Conservation (phyloP, 345 rosid species). For the Hevea brasiliensis region DNA sequence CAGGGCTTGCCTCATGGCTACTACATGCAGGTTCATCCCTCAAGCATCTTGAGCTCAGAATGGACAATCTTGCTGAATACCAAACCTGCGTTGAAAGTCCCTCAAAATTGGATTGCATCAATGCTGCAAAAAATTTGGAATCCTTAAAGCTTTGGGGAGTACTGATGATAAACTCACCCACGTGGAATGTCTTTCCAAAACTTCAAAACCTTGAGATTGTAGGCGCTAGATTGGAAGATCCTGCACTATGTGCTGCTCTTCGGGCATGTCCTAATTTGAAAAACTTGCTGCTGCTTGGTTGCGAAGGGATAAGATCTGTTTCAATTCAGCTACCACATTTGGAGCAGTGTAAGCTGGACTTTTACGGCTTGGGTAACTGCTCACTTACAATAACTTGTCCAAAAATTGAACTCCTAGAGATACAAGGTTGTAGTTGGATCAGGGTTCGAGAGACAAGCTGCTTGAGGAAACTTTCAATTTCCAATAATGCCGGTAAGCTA, state of each 20-base stretch:
- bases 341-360: slow-evolving; percentile 84
- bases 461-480: slow-evolving; percentile 68
- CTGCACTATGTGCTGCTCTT: slow-evolving; percentile 57
- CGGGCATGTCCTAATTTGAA: slow-evolving; percentile 70
- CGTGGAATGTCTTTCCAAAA: slow-evolving; percentile 67
- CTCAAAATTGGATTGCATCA: slow-evolving; percentile 73
- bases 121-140: slow-evolving; percentile 64
- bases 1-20: slow-evolving; percentile 85
- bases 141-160: slow-evolving; percentile 93
- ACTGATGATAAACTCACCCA: slow-evolving; percentile 61
- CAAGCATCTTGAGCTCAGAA: slow-evolving; percentile 71
- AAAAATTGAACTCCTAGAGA: slow-evolving; percentile 57
- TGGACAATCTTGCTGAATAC: slow-evolving; percentile 71
- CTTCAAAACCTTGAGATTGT: slow-evolving; percentile 78
- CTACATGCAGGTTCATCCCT: slow-evolving; percentile 48
- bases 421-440: slow-evolving; percentile 94
- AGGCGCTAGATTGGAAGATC: slow-evolving; percentile 73
- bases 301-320: slow-evolving; percentile 73
- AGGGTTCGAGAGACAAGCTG: slow-evolving; percentile 62
- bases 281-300: slow-evolving; percentile 67
- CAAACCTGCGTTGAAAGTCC: slow-evolving; percentile 46
- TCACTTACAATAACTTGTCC: slow-evolving; percentile 65
- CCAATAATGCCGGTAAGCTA: slow-evolving; percentile 69
- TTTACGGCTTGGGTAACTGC: slow-evolving; percentile 69
- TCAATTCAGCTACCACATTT: slow-evolving; percentile 59